Conservation (phyloP, 176 grass and related monocot species). For the Coix lacrymajobi region DNA sequence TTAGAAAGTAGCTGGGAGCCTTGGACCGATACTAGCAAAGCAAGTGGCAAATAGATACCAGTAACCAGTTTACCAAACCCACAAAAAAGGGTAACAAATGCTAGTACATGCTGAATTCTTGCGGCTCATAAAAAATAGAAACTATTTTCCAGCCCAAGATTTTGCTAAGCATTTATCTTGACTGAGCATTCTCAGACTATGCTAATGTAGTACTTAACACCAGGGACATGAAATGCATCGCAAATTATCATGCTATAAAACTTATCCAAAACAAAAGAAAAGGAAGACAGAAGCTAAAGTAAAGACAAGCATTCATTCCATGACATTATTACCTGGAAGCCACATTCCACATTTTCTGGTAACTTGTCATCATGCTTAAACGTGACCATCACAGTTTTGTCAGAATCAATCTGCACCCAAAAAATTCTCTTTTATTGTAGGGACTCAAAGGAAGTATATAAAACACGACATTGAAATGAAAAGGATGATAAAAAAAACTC, state of each 20-base stretch:
- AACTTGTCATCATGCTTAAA: constrained; percentile 97
- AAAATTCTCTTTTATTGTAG: constrained; percentile 4
- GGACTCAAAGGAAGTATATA: neutral
- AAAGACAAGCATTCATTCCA: neutral
- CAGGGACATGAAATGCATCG: neutral
- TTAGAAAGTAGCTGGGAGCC: neutral
- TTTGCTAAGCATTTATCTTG: neutral
- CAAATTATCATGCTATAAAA: neutral
- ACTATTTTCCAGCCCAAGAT: neutral
- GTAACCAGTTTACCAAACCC: neutral
- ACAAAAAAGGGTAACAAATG: neutral
- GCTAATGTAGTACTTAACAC: neutral
- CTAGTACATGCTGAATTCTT: neutral
- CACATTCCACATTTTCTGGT: constrained; percentile 77
- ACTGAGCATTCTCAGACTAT: neutral
- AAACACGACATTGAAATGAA: neutral
- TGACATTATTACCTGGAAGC: constrained; percentile 65
- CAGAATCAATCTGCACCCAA: constrained; percentile 69
- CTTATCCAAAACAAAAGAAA: neutral
- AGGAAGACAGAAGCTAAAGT: neutral
- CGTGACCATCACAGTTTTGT: constrained; percentile 94
- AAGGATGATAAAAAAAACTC: neutral
- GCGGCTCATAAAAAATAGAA: neutral
- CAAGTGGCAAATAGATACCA: neutral
- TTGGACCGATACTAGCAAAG: neutral